Evolutionary conservation across 768 basidiomycete species (phyloP).

Genomic region (Tulasnella sp.): DNA sequence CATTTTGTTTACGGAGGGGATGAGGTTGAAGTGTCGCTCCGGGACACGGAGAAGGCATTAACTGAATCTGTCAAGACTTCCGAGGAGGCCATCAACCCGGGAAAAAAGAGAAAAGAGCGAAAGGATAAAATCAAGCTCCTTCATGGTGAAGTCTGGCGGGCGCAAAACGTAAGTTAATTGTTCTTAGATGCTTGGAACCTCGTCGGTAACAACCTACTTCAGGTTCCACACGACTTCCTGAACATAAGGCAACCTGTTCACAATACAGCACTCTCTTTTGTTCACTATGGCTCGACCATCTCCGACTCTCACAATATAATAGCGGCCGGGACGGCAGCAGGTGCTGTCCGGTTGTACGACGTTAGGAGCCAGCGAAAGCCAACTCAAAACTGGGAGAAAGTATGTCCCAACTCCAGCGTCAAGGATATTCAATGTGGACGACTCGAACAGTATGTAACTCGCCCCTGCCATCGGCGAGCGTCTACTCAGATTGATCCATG

Average conservation of each 20-base stretch:
- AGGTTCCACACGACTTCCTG: slow-evolving; percentile 65
- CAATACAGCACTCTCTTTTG: slow-evolving; percentile 54
- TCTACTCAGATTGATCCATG: background rate
- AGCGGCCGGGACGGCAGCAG: slow-evolving; percentile 60
- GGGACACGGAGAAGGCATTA: slow-evolving; percentile 57
- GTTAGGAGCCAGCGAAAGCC: slow-evolving; percentile 52
- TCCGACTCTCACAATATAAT: slow-evolving; percentile 25
- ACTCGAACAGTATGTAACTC: slow-evolving; percentile 47
- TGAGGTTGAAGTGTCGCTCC: slow-evolving; percentile 74
- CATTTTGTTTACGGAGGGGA: slow-evolving; percentile 76
- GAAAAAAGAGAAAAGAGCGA: slow-evolving; percentile 47
- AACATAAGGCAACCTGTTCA: slow-evolving; percentile 69
- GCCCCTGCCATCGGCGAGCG: slow-evolving; percentile 4
- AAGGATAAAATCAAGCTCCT: slow-evolving; percentile 37
- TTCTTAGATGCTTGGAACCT: background rate
- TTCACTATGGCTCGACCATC: slow-evolving; percentile 30
- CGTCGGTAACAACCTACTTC: background rate
- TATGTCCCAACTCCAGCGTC: slow-evolving; percentile 38
- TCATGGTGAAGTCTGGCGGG: slow-evolving; percentile 71
- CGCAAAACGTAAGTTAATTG: slow-evolving; percentile 50
- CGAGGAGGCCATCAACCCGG: slow-evolving; percentile 9
- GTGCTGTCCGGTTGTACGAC: slow-evolving; percentile 68
- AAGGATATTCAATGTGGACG: slow-evolving; percentile 45
- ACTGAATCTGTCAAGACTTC: slow-evolving; percentile 4
- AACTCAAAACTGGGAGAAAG: slow-evolving; percentile 54